These are phyloP conservation scores for Trichoderma orchidacearum DNA, from an alignment of 495 filamentous ascomycete species.

Conservation along the genomic window DNA sequence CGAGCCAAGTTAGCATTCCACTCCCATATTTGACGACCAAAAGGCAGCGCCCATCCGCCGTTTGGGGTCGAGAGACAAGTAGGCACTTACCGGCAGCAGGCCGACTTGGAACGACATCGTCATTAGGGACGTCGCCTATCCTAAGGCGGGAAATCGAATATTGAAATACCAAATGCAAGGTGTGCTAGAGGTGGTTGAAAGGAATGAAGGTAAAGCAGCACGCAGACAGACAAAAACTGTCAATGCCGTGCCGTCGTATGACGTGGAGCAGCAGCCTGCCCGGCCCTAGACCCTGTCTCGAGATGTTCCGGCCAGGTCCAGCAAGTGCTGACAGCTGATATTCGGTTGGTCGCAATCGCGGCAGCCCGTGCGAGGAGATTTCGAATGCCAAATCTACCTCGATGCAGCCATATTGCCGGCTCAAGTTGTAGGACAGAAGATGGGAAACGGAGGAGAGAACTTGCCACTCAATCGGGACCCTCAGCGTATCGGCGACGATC, in stretches of 20 bases:
- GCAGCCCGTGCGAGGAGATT: neutral
- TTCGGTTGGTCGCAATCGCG: neutral
- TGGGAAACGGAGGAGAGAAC: neutral
- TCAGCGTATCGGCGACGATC: neutral
- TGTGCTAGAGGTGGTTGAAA: too few relatives aligned
- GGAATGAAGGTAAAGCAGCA: neutral
- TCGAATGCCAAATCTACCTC: neutral
- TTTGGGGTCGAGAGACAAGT: neutral
- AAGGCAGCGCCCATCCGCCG: neutral
- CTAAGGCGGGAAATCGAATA: neutral
- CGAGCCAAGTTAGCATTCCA: constrained; percentile 1
- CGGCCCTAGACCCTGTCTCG: neutral
- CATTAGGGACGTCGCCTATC: neutral
- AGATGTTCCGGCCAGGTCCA: neutral
- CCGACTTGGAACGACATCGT: constrained; percentile 28
- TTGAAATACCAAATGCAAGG: neutral
- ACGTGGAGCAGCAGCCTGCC: neutral
- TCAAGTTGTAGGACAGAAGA: neutral
- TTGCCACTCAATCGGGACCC: neutral
- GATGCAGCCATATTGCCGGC: neutral
- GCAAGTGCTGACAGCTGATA: neutral
- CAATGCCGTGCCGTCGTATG: neutral
- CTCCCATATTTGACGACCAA: neutral
- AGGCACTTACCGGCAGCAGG: constrained; percentile 24
- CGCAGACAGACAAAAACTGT: neutral